Evolutionary conservation across 352 stramenopile species (phyloP).

Genomic region (Globisporangium echinulatum): DNA sequence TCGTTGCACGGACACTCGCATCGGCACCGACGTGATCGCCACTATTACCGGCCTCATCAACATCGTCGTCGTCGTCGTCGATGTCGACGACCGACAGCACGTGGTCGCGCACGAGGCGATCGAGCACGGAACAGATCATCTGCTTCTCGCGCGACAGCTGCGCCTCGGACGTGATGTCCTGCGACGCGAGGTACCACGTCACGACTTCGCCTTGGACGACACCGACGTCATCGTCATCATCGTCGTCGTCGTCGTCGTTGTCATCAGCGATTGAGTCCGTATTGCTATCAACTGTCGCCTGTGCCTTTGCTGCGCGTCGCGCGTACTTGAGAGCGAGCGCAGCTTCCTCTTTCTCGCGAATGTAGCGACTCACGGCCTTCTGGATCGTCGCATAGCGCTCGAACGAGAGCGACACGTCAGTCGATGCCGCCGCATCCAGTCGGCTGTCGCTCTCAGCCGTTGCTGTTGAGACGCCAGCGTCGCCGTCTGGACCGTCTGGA

Average conservation of each 20-base stretch:
- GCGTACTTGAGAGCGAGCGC: slow-evolving; percentile 40
- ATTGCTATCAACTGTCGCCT: slow-evolving; percentile 7
- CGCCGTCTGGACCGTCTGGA: neutral
- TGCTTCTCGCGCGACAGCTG: slow-evolving; percentile 74
- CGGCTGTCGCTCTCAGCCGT: neutral
- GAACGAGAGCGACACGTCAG: slow-evolving; percentile 57
- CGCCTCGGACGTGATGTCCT: slow-evolving; percentile 82
- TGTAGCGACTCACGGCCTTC: slow-evolving; percentile 68
- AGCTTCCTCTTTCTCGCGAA: slow-evolving; percentile 76
- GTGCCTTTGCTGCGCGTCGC: slow-evolving; percentile 24
- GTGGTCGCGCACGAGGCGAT: slow-evolving; percentile 76
- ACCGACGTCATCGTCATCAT: slow-evolving; percentile 50
- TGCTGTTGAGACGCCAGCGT: neutral
- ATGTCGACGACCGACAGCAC: slow-evolving; percentile 65
- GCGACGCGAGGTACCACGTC: slow-evolving; percentile 78
- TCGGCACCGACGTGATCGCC: slow-evolving; percentile 35
- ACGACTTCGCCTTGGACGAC: slow-evolving; percentile 77
- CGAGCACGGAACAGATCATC: slow-evolving; percentile 78
- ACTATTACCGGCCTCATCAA: neutral
- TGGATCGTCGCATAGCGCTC: slow-evolving; percentile 80
- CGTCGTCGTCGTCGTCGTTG: slow-evolving; percentile 30
- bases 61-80: slow-evolving; percentile 40
- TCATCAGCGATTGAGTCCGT: slow-evolving; percentile 7
- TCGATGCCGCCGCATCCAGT: slow-evolving; percentile 8
- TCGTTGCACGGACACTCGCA: slow-evolving; percentile 18